phyloP scores from a whole-genome alignment of 78 protist genomes.

The Dictyostelium purpureum region DNA sequence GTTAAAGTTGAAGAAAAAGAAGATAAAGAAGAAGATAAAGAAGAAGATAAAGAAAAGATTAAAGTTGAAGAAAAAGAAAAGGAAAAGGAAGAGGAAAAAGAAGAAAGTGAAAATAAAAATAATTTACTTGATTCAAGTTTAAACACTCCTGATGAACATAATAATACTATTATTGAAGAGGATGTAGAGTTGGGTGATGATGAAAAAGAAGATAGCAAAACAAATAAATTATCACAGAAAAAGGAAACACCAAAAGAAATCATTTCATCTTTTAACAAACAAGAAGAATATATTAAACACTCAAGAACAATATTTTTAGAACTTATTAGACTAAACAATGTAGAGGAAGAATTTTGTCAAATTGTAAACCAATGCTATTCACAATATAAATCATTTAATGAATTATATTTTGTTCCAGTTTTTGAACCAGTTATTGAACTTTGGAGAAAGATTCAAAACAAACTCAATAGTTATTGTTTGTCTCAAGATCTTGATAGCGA shows the following conservation, averaged over 20 bases:
- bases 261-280: background rate
- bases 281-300: background rate
- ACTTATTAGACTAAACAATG: slow-evolving; percentile 17
- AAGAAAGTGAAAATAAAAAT: background rate
- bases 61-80: background rate
- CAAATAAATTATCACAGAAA: background rate
- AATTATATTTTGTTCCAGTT: no score
- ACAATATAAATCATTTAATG: no score
- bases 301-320: slow-evolving; percentile 32
- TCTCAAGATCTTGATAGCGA: background rate
- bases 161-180: no score
- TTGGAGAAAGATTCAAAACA: slow-evolving; percentile 31
- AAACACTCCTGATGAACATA: background rate
- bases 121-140: background rate
- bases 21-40: background rate
- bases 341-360: background rate
- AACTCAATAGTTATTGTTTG: slow-evolving; percentile 1
- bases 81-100: background rate
- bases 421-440: background rate
- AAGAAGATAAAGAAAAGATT: background rate
- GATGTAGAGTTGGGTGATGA: no score
- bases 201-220: background rate
- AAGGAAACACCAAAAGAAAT: background rate
- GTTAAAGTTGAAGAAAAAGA: background rate
- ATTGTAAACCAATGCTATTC: background rate